Percentiles rank a stretch among this genome's conserved stretches.
These are phyloP conservation scores for Thielaviopsis musarum DNA, from an alignment of 2,329 filamentous ascomycete genomes.

Conservation along the genomic window DNA sequence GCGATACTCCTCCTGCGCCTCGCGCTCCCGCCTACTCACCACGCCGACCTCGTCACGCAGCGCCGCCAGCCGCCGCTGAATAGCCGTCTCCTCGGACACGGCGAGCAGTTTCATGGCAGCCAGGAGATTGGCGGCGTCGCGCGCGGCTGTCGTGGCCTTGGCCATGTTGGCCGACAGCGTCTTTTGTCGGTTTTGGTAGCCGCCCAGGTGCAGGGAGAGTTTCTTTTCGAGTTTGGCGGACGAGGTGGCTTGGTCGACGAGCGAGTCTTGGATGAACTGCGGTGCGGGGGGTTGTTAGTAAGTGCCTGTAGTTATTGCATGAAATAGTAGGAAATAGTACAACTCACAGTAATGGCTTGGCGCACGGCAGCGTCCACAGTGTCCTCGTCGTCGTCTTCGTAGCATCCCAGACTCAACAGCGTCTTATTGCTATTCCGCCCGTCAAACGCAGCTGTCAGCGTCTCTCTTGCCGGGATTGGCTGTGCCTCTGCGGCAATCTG, in stretches of 20 bases:
- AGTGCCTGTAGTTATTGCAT: neutral
- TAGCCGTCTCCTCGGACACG: conserved; percentile 61
- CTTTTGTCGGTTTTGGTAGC: conserved; percentile 76
- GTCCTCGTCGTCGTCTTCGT: conserved; percentile 59
- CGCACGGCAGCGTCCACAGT: conserved; percentile 47
- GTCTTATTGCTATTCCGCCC: conserved; percentile 34
- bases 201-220: conserved; percentile 69
- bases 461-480: conserved; percentile 28
- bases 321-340: neutral
- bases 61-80: conserved; percentile 53
- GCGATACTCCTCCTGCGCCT: conserved; percentile 78
- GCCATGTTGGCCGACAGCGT: conserved; percentile 62
- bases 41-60: conserved; percentile 72
- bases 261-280: conserved; percentile 53
- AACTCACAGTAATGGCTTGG: conserved; percentile 55
- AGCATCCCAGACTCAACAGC: conserved; percentile 69
- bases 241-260: conserved; percentile 57
- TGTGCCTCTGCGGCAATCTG: conserved; percentile 57
- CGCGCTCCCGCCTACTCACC: conserved; percentile 65
- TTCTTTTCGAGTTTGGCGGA: conserved; percentile 89
- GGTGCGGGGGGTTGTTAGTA: conserved; percentile 3
- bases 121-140: conserved; percentile 55
- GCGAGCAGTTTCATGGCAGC: conserved; percentile 60
- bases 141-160: conserved; percentile 57
- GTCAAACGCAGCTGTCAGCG: conserved; percentile 37